Conservation (phyloP, 257 asterid genomes). For the Scutellaria baicalensis region DNA sequence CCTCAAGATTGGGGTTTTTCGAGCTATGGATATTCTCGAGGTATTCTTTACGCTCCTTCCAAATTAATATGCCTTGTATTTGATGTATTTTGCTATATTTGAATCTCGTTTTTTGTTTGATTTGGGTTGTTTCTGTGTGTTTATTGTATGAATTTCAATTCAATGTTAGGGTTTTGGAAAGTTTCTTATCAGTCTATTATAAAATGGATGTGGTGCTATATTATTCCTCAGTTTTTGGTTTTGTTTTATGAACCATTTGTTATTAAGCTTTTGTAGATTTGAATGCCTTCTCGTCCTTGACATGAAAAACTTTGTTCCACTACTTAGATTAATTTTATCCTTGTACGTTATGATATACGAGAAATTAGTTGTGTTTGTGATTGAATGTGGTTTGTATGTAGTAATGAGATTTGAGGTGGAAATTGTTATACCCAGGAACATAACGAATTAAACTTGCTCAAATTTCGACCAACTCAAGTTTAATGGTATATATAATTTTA, state of each 20-base stretch:
- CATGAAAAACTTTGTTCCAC: background rate
- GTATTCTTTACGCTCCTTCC: slow-evolving; percentile 25
- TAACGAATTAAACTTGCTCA: background rate
- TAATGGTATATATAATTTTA: background rate
- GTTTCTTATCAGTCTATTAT: background rate
- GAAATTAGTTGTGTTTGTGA: background rate
- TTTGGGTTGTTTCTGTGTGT: background rate
- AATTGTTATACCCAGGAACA: background rate
- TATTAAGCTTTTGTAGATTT: background rate
- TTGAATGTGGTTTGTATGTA: background rate
- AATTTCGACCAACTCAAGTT: background rate
- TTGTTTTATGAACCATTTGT: background rate
- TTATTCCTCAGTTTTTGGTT: background rate
- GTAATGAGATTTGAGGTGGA: slow-evolving; percentile 1
- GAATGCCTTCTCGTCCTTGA: background rate
- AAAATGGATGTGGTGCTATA: background rate
- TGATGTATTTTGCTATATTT: background rate
- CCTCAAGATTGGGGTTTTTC: slow-evolving; percentile 65
- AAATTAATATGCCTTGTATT: background rate
- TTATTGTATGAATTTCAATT: background rate
- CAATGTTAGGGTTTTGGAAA: slow-evolving; percentile 7
- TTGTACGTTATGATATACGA: background rate
- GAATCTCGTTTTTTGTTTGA: background rate
- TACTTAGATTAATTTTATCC: background rate
- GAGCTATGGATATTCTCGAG: slow-evolving; percentile 76